Base-by-base conservation (phyloP, 768 basidiomycete genomes). In the Calocera cornea region DNA sequence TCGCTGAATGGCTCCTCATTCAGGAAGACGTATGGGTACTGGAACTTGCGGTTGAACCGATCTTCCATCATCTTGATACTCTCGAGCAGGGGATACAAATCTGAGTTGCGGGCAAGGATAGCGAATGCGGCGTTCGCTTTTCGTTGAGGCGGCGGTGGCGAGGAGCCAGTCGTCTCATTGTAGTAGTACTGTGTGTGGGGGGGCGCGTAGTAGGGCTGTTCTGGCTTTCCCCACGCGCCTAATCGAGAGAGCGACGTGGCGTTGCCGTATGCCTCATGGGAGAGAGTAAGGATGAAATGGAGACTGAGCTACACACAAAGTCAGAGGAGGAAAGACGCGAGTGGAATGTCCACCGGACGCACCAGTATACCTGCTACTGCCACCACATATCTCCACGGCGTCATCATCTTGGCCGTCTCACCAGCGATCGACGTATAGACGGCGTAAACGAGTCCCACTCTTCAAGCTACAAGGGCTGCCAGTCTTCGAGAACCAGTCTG, bases 121-220 rank as follows among this genome's bases (percentile, higher is more conserved):
- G 92, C 91, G 73, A 93, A 87, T 2, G 84, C 85, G 29, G 92
- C 92, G 74, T 90, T 92, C 1, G 89, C 90, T 73, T 83, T 90
- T 41, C 86, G 80, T n/a, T 54, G 66, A 67, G n/a, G 49, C 33
- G 31, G 24, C 34, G 22, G 49, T 60, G 44, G 50, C 49, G 66
- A 17, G n/a, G 66, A 24, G 29, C 54, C 27, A 36, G 33, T 40
- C 49, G 36, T 41, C 38, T 49, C 66, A 63, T 67, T 34, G 54
- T 54, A 27, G n/a, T 44, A 67, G 54, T 38, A 22, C 34, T 49
- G 49, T 24, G 49, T 17, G 34, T 50, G 12, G 29, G 65, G 33
- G 22, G 49, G 40, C n/a, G 66, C 41, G 27, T 65, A 65, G 65
- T 49, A 31, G 3, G 41, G 36, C 47, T 66, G 41, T 34, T 34